Conservation (phyloP, 805 yeast species). For the Ogataea nonfermentans region DNA sequence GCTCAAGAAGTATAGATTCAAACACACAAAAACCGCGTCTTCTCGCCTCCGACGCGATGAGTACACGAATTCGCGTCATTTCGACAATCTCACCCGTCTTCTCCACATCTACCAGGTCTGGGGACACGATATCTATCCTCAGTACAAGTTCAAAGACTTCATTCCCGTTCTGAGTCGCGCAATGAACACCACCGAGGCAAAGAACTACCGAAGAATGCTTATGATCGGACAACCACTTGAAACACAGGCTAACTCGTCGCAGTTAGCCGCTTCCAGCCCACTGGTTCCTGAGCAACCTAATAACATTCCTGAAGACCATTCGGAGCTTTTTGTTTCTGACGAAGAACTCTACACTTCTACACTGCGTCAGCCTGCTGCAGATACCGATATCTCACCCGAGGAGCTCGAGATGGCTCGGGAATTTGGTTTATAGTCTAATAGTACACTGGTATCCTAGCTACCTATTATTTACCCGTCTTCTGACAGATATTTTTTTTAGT, state of each 20-base stretch:
- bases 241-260: background rate
- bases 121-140: constrained; percentile 77
- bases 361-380: constrained; percentile 24
- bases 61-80: constrained; percentile 41
- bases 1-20: constrained; percentile 36
- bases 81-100: constrained; percentile 47
- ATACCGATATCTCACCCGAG: constrained; percentile 29
- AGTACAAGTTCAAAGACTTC: constrained; percentile 74
- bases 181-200: constrained; percentile 43
- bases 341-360: constrained; percentile 21
- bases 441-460: background rate
- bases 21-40: constrained; percentile 30
- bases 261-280: too few species aligned
- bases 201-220: constrained; percentile 39
- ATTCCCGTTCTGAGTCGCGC: constrained; percentile 49
- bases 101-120: constrained; percentile 64
- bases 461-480: background rate
- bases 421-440: constrained; percentile 3
- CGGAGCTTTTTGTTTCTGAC: constrained; percentile 15
- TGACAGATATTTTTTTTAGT: constrained; percentile 1
- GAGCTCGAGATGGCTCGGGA: constrained; percentile 16
- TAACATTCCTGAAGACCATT: constrained; percentile 26
- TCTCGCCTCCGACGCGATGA: constrained; percentile 15
- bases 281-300: constrained; percentile 11
- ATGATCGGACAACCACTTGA: constrained; percentile 34